phyloP scores from a whole-genome alignment of 129 eudicot species.

The Daucus carota region DNA sequence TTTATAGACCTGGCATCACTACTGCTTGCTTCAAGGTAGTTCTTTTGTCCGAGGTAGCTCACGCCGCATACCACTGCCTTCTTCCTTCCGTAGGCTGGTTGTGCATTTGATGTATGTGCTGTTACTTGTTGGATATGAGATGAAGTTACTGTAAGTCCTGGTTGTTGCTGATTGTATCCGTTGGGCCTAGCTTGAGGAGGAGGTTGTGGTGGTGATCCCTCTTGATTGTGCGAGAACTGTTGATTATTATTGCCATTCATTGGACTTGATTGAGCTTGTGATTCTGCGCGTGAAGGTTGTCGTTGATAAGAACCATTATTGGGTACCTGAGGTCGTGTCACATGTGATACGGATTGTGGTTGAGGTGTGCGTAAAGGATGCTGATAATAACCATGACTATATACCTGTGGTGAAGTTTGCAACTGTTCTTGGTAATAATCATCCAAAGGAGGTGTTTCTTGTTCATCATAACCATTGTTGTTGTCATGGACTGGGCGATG shows the following conservation, averaged over 20 bases:
- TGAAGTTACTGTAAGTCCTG: neutral
- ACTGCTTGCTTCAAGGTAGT: conserved; percentile 49
- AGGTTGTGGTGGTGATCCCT: neutral
- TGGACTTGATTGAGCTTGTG: neutral
- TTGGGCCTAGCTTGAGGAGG: neutral
- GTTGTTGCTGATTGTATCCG: neutral
- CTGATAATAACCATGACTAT: conserved; percentile 18
- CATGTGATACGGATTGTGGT: neutral
- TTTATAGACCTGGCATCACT: conserved; percentile 43
- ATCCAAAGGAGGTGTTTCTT: neutral
- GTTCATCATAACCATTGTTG: conserved; percentile 19
- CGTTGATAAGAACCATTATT: neutral
- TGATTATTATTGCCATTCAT: neutral
- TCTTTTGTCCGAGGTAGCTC: conserved; percentile 51
- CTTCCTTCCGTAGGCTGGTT: conserved; percentile 35
- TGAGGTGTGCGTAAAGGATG: conserved; percentile 12
- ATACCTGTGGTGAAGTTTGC: neutral
- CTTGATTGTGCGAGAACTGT: neutral
- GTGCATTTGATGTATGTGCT: neutral
- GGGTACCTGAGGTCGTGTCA: neutral
- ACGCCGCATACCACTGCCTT: conserved; percentile 65
- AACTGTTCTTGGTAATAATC: neutral
- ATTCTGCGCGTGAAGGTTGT: neutral
- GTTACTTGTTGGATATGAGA: neutral
- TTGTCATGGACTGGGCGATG: neutral